These are phyloP conservation scores for Penicillium lividum DNA, from an alignment of 495 filamentous ascomycete species.

Conservation along the genomic window DNA sequence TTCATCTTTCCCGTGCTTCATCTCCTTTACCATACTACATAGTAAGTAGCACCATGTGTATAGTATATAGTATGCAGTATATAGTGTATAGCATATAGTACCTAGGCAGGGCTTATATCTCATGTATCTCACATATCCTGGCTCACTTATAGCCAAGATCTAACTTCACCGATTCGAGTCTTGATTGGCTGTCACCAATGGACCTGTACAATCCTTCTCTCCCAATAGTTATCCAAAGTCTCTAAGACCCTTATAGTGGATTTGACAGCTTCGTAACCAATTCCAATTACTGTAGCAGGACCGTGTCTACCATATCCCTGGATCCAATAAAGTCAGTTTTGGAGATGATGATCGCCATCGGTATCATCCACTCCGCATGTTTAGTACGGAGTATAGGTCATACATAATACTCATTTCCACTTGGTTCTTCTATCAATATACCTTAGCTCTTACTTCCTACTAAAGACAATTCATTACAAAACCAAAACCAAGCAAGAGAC, in stretches of 20 bases:
- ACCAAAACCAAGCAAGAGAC: not conserved
- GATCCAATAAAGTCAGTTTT: conserved; percentile 14
- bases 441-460: not conserved
- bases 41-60: no score
- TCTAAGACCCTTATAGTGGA: not conserved
- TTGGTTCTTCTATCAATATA: not conserved
- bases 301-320: conserved; percentile 9
- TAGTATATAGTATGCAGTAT: no score
- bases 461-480: not conserved
- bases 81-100: no score
- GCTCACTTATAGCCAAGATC: no score
- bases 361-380: conserved; percentile 26
- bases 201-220: not conserved
- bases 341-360: conserved; percentile 27
- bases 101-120: no score
- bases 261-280: not conserved
- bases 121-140: no score
- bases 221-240: not conserved
- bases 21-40: no score
- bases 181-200: conserved; percentile 2
- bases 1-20: not conserved
- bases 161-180: no score
- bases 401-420: not conserved
- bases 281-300: not conserved
- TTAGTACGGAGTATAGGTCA: not conserved